phyloP scores from a whole-genome alignment of 2,329 filamentous ascomycete genomes.

The Apiospora rasikravindrae region DNA sequence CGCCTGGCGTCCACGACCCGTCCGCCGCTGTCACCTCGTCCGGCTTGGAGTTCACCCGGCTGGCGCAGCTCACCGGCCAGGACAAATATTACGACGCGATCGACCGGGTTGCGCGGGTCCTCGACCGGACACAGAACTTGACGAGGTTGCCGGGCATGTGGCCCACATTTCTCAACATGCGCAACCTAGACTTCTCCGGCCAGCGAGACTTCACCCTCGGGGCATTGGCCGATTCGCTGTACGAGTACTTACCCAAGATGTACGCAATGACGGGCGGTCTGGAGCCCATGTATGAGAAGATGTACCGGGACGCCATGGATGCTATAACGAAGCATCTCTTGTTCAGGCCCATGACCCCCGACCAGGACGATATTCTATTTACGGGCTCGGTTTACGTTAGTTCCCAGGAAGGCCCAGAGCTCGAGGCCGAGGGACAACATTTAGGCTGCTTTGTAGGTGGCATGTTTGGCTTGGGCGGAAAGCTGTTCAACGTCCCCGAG shows the following conservation, averaged over 20 bases:
- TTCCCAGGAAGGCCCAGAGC: slow-evolving; percentile 10
- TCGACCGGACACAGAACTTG: slow-evolving; percentile 70
- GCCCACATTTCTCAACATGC: slow-evolving; percentile 68
- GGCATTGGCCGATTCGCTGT: slow-evolving; percentile 59
- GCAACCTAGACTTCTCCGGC: slow-evolving; percentile 49
- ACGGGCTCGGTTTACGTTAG: slow-evolving; percentile 21
- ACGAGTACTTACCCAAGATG: slow-evolving; percentile 67
- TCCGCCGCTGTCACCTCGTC: slow-evolving; percentile 60
- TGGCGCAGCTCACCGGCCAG: slow-evolving; percentile 72
- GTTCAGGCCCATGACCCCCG: slow-evolving; percentile 71
- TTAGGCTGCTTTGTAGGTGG: slow-evolving; percentile 55
- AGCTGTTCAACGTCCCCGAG: slow-evolving; percentile 49
- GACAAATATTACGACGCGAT: slow-evolving; percentile 77
- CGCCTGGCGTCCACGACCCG: slow-evolving; percentile 41
- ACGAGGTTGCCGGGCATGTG: slow-evolving; percentile 80
- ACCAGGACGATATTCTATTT: slow-evolving; percentile 67
- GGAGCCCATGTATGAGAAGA: slow-evolving; percentile 62
- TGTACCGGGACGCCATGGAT: slow-evolving; percentile 68
- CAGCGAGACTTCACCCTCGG: slow-evolving; percentile 56
- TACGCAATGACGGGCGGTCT: slow-evolving; percentile 70
- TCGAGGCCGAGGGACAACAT: slow-evolving; percentile 39
- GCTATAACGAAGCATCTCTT: slow-evolving; percentile 67
- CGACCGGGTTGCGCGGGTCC: slow-evolving; percentile 71
- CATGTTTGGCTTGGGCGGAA: slow-evolving; percentile 52
- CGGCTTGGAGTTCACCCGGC: slow-evolving; percentile 72